A percentile compares a stretch with the other conserved stretches of the same genome.
phyloP scores from a whole-genome alignment of 768 basidiomycete genomes.

The Suillus bovinus region DNA sequence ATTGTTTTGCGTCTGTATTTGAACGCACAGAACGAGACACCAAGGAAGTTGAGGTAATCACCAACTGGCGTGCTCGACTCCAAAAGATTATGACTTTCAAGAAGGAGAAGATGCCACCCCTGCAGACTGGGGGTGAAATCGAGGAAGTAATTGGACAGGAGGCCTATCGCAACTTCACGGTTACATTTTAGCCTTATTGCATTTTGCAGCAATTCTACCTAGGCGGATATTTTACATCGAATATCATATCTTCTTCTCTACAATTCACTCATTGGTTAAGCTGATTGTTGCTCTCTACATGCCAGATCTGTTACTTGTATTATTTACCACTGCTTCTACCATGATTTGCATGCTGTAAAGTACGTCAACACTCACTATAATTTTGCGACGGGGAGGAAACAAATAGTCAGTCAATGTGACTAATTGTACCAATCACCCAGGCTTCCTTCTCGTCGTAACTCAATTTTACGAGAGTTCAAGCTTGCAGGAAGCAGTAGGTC shows the following conservation, averaged over 20 bases:
- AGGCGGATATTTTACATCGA: not conserved
- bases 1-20: slow-evolving; percentile 90
- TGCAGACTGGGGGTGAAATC: slow-evolving; percentile 23
- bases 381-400: not conserved
- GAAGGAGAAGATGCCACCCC: slow-evolving; percentile 20
- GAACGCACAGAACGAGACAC: slow-evolving; percentile 73
- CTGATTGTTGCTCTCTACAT: not conserved
- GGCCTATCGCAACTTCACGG: slow-evolving; percentile 58
- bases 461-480: not conserved
- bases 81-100: slow-evolving; percentile 75
- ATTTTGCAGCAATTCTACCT: not conserved
- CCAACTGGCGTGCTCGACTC: slow-evolving; percentile 85
- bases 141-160: slow-evolving; percentile 56
- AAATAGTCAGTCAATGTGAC: not conserved
- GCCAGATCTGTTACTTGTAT: not conserved
- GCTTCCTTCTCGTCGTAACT: not conserved
- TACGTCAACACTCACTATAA: not conserved
- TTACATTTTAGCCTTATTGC: slow-evolving; percentile 38
- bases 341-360: not conserved
- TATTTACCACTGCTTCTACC: not conserved
- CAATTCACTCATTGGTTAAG: not conserved
- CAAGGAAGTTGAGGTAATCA: slow-evolving; percentile 71
- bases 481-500: not conserved
- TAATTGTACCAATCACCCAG: too few species aligned
- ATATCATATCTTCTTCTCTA: not conserved